Base-by-base conservation (phyloP, 2,329 filamentous ascomycete species). In the Epicoccum sorghinum region DNA sequence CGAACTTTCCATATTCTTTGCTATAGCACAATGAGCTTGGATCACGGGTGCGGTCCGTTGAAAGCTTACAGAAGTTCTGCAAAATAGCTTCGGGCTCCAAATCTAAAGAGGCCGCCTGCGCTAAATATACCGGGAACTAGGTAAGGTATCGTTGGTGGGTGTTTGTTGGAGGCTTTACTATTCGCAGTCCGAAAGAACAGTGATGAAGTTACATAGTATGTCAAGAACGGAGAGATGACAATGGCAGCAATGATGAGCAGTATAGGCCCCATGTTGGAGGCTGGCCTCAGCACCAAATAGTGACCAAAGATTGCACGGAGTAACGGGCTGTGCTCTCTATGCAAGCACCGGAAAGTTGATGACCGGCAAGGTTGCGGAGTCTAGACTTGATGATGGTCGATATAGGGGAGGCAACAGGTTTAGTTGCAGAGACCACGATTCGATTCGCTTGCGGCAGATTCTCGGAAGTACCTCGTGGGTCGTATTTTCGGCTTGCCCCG, bases 101-200 rank as follows among this genome's bases (percentile, higher is more conserved):
- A 37, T 18, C 52, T 55, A 3, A 60, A 58, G n/a, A 71, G 38
- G 8, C 59, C 56, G 29, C 63, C 55, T 1, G 57, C 47, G 44
- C 68, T 64, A 39, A 62, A 69, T 22, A 67, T 10, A 3, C 61
- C 65, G 5, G 65, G 63, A 4, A 69, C 32, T 13, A 59, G 54
- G 35, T 65, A 71, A 7, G 68, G 67, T 18, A 66, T 46, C 14
- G 59, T 62, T 3, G 67, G 64, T 7, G 68, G 66, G n/a, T 22
- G 49, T 22, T 65, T 66, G 5, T 43, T 47, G 0, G 3, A n/a
- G 3, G 22, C 23, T 36, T 38, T 61, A 30, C 53, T 63, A 8
- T 64, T 61, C 0, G 49, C 22, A 38, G 27, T 59, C 25, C 56
- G 60, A 37, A 61, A 60, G 36, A 71, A 69, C 6, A 59, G 7